Evolutionary conservation across 176 grass and related monocot species (phyloP).

Genomic region (Zea mays): DNA sequence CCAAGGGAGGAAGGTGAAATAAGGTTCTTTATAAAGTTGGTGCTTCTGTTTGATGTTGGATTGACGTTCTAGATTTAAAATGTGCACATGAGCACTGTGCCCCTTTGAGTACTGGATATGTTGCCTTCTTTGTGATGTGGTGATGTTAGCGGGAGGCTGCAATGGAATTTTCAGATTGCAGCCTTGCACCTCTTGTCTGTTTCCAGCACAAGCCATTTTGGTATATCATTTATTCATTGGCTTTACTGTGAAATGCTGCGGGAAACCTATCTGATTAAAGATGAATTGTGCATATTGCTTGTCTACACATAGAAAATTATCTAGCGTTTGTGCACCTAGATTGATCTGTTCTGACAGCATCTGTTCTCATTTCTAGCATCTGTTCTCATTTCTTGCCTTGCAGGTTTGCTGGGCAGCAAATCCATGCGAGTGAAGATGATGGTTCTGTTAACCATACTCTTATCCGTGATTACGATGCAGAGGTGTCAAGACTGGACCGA

Average conservation of each 20-base stretch:
- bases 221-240: neutral
- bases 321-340: neutral
- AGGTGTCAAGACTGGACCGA: constrained; percentile 74
- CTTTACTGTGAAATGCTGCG: too few species aligned
- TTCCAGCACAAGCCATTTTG: neutral
- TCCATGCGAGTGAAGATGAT: constrained; percentile 79
- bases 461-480: constrained; percentile 84
- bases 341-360: neutral
- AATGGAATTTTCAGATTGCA: neutral
- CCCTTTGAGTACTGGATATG: neutral
- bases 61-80: too few species aligned
- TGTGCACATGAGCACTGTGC: too few species aligned
- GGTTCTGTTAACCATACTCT: constrained; percentile 74
- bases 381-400: constrained; percentile 12
- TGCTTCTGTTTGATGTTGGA: too few species aligned
- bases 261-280: neutral
- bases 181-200: neutral
- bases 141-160: neutral
- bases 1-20: too few species aligned
- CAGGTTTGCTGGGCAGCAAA: constrained; percentile 89
- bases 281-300: neutral
- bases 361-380: neutral
- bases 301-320: neutral
- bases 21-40: neutral
- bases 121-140: neutral